Percentiles rank a stretch among this genome's conserved stretches.
phyloP scores from a whole-genome alignment of 2,329 filamentous ascomycete species.

The Pestalotiopsis sp. region DNA sequence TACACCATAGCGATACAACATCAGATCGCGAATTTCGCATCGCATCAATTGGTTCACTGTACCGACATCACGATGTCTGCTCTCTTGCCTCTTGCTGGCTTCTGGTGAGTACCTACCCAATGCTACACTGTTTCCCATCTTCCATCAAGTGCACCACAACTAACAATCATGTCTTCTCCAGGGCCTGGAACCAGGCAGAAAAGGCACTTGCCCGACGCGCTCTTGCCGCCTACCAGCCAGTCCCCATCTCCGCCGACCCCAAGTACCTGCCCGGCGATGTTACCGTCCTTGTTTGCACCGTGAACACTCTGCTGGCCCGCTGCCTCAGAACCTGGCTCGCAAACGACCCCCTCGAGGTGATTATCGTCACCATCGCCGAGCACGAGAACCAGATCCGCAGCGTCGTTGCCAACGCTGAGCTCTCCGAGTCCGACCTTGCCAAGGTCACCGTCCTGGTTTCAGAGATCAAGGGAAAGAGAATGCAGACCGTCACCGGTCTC shows the following conservation, averaged over 20 bases:
- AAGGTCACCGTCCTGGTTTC: neutral
- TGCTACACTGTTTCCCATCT: neutral
- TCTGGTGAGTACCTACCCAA: neutral
- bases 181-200: neutral
- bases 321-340: neutral
- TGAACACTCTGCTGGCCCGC: neutral
- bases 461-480: neutral
- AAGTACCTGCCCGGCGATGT: neutral
- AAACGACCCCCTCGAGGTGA: neutral
- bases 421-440: slow-evolving; percentile 7
- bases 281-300: neutral
- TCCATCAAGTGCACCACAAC: neutral
- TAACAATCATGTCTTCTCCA: neutral
- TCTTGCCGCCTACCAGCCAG: neutral
- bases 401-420: slow-evolving; percentile 14
- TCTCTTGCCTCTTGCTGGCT: neutral
- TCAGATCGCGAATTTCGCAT: neutral
- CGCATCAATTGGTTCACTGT: neutral
- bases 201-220: neutral
- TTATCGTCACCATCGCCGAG: neutral
- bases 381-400: neutral
- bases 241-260: neutral
- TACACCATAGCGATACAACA: too few relatives aligned
- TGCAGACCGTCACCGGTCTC: neutral
- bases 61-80: neutral